Conservation (phyloP, 257 asterid species). For the Cordia subcordata region DNA sequence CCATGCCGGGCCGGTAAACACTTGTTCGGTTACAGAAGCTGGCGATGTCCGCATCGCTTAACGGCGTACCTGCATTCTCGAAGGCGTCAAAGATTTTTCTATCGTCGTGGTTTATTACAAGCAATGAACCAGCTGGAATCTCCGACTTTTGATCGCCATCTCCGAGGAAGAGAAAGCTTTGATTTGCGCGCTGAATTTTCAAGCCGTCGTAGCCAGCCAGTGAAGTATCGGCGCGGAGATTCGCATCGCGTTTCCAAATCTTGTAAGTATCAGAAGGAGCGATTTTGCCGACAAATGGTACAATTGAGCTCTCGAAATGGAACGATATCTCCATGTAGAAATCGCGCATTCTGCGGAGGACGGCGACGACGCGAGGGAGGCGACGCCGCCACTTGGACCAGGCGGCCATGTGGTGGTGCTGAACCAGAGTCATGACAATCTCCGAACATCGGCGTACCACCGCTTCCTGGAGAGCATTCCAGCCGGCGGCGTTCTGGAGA, state of each 20-base stretch:
- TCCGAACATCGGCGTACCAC: conserved; percentile 74
- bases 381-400: conserved; percentile 98
- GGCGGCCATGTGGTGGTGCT: conserved; percentile 73
- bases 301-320: conserved; percentile 91
- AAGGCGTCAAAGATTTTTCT: conserved; percentile 79
- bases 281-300: conserved; percentile 84
- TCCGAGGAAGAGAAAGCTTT: conserved; percentile 80
- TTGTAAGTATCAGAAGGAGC: conserved; percentile 94
- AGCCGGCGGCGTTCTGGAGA: conserved; percentile 86
- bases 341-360: conserved; percentile 83
- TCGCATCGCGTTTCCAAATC: conserved; percentile 96
- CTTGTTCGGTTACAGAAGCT: conserved; percentile 74
- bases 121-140: conserved; percentile 59
- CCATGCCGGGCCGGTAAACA: conserved; percentile 93
- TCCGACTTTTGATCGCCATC: conserved; percentile 40
- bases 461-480: conserved; percentile 93
- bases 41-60: conserved; percentile 60
- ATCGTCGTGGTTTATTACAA: conserved; percentile 85
- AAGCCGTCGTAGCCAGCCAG: conserved; percentile 92
- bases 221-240: conserved; percentile 87
- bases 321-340: conserved; percentile 95
- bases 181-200: conserved; percentile 92
- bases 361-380: conserved; percentile 75
- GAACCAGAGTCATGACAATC: conserved; percentile 57
- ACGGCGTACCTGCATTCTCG: conserved; percentile 67